These are phyloP conservation scores for Adansonia gregorii DNA, from an alignment of 441 rosid species.

Conservation along the genomic window DNA sequence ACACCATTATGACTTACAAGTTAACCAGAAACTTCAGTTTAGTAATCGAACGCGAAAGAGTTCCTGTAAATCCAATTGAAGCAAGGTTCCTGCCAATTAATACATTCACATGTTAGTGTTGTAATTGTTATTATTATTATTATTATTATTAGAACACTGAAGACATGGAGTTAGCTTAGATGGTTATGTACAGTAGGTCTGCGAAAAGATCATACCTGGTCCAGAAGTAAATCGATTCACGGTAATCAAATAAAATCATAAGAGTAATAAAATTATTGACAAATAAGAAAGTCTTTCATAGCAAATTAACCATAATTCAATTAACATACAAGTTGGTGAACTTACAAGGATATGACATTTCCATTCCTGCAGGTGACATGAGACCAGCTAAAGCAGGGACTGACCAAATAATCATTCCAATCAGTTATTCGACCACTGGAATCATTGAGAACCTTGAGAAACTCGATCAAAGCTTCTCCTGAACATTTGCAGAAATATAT, in stretches of 20 bases:
- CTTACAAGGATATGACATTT: slow-evolving; percentile 75
- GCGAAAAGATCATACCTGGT: background rate
- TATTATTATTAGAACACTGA: background rate
- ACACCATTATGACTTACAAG: slow-evolving; percentile 55
- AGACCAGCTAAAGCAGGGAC: slow-evolving; percentile 94
- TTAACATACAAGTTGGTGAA: slow-evolving; percentile 28
- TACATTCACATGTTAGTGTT: slow-evolving; percentile 21
- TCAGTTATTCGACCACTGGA: slow-evolving; percentile 48
- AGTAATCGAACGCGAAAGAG: slow-evolving; percentile 68
- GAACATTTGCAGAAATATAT: slow-evolving; percentile 25
- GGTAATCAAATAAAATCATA: background rate
- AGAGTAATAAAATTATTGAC: background rate
- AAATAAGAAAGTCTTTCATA: background rate
- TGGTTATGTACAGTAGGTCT: background rate
- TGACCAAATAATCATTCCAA: slow-evolving; percentile 70
- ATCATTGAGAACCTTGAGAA: slow-evolving; percentile 62
- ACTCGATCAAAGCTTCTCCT: slow-evolving; percentile 77
- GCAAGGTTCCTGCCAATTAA: slow-evolving; percentile 59
- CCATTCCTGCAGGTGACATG: slow-evolving; percentile 72
- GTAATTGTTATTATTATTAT: too few species aligned
- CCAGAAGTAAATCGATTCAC: slow-evolving; percentile 12
- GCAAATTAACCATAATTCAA: slow-evolving; percentile 7
- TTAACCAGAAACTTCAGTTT: slow-evolving; percentile 70
- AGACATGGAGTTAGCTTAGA: background rate
- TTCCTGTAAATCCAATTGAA: slow-evolving; percentile 85